Evolutionary conservation across 2,329 filamentous ascomycete genomes (phyloP).

Genomic region (Trichoderma afroharzianum): DNA sequence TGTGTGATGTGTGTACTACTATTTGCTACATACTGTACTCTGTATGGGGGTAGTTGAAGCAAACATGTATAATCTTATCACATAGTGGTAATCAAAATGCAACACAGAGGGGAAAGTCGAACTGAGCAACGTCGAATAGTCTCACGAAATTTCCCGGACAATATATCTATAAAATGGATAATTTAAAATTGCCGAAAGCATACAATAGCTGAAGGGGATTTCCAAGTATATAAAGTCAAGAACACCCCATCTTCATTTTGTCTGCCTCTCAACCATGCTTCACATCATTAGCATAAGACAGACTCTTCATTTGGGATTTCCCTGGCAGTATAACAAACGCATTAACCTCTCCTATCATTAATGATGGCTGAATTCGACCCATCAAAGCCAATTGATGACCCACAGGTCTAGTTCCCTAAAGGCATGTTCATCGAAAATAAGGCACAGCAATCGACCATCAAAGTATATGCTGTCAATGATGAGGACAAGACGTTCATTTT

Average conservation of each 20-base stretch:
- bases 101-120: not conserved
- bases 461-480: not conserved
- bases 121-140: not conserved
- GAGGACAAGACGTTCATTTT: not conserved
- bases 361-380: not conserved
- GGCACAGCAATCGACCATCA: not conserved
- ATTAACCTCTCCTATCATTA: not conserved
- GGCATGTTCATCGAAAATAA: not conserved
- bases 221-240: not conserved
- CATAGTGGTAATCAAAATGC: too few species aligned
- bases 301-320: not conserved
- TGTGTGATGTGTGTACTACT: not conserved
- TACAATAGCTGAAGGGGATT: not conserved
- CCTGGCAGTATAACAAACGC: not conserved
- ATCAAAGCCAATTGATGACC: not conserved
- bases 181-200: not conserved
- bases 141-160: accelerated
- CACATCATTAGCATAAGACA: not conserved
- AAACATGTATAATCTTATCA: not conserved
- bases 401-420: not conserved
- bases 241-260: not conserved
- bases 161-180: not conserved
- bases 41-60: not conserved
- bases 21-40: not conserved
- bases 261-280: not conserved